Evolutionary conservation across 176 grass and related monocot genomes (phyloP), one percentile per base, ranked within the genome.

Genomic region (Avena sativa): DNA sequence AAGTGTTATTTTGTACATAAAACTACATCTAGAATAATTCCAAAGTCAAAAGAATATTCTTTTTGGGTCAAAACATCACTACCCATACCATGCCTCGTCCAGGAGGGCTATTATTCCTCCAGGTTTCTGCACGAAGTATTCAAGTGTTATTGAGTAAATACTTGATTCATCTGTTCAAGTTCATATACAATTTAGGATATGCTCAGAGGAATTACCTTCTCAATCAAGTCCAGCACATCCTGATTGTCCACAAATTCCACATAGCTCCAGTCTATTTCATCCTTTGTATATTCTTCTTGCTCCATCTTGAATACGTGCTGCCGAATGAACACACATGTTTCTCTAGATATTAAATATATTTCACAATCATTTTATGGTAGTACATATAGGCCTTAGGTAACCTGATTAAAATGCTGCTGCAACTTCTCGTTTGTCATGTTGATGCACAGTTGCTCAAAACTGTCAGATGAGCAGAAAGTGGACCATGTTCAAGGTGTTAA

Each of bases 261-360:
- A 85, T 98, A 98, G 67, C 96, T 98, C 96, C 96, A 98, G 26
- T 95, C 84, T 32, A 98, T 98, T 81, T 98, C 93, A 80, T 98
- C 96, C 63, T 57, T 94, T 73, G 96, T 95, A 71, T 98, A 98
- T 38, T 95, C 91, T 85, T 98, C 96, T 88, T 98, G 96, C 84
- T 98, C 96, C 96, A 98, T 98, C 89, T 98, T 98, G 73, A 98
- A 98, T 57, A 98, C 96, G 15, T 98, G 96, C 93, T 97, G 91
- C 81, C 80, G 21, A 50, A 83, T 72, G 40, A 87, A 85, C 46
- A 83, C 19, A 47, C 16, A 58, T 43, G 47, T 68, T 83, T 72
- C 43, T 19, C 10, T 43, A 88, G 36, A 48, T 67, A 65, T 51
- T 77, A 12, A 82, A 59, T 51, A 77, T 57, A 56, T 34, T 56